Conservation (phyloP, 768 basidiomycete genomes). For the Lactarius akahatsu region DNA sequence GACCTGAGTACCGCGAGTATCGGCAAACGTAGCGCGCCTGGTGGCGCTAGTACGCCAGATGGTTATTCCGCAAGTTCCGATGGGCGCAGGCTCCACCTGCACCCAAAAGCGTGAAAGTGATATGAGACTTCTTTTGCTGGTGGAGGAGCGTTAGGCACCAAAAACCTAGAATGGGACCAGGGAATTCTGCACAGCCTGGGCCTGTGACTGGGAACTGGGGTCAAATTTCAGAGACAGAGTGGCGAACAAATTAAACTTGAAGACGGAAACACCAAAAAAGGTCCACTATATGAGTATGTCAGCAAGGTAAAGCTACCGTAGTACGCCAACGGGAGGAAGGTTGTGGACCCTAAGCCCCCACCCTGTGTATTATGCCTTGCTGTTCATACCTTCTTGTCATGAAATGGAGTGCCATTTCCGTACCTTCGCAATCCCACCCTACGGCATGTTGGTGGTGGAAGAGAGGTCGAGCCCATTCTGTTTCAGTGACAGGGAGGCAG, state of each 20-base stretch:
- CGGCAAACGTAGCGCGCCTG: neutral
- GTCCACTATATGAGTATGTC: neutral
- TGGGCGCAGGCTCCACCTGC: neutral
- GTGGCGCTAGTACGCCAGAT: neutral
- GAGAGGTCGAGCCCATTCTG: neutral
- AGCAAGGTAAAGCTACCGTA: neutral
- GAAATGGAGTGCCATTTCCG: neutral
- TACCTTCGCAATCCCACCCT: neutral
- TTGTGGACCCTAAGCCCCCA: too few species aligned
- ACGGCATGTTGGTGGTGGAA: neutral
- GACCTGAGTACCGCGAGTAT: neutral
- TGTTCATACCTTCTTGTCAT: neutral
- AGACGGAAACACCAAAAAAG: too few species aligned
- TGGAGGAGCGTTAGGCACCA: neutral
- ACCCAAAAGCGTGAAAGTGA: neutral
- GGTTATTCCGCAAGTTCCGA: neutral
- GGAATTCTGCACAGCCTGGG: neutral
- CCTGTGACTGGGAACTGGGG: neutral
- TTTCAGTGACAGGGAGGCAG: neutral
- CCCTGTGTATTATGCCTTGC: too few species aligned
- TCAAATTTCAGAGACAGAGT: neutral
- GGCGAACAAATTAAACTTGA: neutral
- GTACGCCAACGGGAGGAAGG: too few species aligned
- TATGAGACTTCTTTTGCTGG: neutral
- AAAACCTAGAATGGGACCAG: neutral